phyloP scores from a whole-genome alignment of 2,329 filamentous ascomycete genomes.

The Stagonosporopsis tanaceti region DNA sequence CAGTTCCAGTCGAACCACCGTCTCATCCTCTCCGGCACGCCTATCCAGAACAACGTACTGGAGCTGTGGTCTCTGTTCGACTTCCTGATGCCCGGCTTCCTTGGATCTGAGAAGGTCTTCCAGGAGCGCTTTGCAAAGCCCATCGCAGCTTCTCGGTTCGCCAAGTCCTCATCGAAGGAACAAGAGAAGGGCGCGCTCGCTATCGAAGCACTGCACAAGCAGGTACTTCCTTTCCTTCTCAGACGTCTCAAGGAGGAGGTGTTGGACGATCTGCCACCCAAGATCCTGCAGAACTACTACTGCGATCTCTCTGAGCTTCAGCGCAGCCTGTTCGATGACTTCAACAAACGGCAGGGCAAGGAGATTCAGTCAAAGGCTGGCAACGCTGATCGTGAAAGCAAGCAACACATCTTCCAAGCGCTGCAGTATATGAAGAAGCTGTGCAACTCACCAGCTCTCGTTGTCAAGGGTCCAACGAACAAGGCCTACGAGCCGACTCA shows the following conservation, averaged over 20 bases:
- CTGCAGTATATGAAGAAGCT: constrained; percentile 99
- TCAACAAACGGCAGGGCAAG: constrained; percentile 91
- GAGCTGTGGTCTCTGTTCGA: constrained; percentile 98
- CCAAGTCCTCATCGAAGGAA: constrained; percentile 97
- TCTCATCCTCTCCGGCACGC: constrained; percentile 93
- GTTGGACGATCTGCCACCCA: constrained; percentile 91
- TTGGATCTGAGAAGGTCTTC: constrained; percentile 97
- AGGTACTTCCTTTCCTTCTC: constrained; percentile 94
- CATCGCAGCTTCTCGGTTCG: constrained; percentile 91
- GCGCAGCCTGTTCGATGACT: constrained; percentile 94
- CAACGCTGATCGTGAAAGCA: constrained; percentile 83
- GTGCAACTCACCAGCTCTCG: constrained; percentile 95
- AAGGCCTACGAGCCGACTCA: constrained; percentile 90
- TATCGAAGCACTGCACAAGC: constrained; percentile 98
- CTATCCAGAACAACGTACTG: constrained; percentile 96
- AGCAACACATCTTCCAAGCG: constrained; percentile 98
- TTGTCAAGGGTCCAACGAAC: constrained; percentile 87
- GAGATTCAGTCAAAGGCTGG: constrained; percentile 84
- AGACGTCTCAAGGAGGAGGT: constrained; percentile 98
- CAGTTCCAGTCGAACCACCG: constrained; percentile 89
- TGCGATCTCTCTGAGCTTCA: constrained; percentile 96
- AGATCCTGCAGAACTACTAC: constrained; percentile 99
- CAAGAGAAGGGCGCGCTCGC: constrained; percentile 96
- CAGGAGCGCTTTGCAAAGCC: constrained; percentile 93
- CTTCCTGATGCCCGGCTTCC: constrained; percentile 98